Conservation (phyloP, 331 rosid species). For the Saraca asoca region DNA sequence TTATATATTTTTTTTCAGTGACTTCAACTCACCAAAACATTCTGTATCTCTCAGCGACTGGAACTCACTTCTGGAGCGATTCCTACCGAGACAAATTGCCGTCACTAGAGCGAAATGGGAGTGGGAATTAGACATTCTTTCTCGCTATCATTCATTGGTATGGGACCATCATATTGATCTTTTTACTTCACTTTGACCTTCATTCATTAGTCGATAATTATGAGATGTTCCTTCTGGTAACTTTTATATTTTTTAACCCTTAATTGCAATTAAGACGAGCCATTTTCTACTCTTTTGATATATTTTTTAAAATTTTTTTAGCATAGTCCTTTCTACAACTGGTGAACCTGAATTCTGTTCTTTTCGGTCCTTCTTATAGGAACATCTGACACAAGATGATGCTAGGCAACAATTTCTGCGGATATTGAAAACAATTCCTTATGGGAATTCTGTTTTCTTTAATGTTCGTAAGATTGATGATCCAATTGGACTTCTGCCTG, state of each 20-base stretch:
- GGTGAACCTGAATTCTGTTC: neutral
- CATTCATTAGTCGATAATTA: neutral
- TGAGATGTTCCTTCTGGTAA: constrained; percentile 1
- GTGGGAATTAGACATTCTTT: constrained; percentile 93
- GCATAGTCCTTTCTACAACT: neutral
- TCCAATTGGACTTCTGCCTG: constrained; percentile 95
- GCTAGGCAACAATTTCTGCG: constrained; percentile 93
- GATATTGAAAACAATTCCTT: constrained; percentile 81
- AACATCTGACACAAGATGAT: constrained; percentile 79
- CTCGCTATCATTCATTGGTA: constrained; percentile 82
- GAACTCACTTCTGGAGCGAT: constrained; percentile 84
- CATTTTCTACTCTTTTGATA: constrained; percentile 32
- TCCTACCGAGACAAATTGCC: constrained; percentile 88
- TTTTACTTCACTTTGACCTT: constrained; percentile 13
- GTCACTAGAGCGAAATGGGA: constrained; percentile 85
- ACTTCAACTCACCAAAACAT: constrained; percentile 15
- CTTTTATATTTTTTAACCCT: constrained; percentile 22
- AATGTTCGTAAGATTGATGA: constrained; percentile 92
- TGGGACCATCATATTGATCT: constrained; percentile 23
- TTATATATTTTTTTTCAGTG: constrained; percentile 5
- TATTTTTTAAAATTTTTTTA: constrained; percentile 7
- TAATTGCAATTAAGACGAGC: neutral
- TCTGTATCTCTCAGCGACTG: constrained; percentile 66
- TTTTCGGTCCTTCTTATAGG: constrained; percentile 44
- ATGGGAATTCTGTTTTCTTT: constrained; percentile 88